Conservation (phyloP, 805 yeast species). For the Blastobotrys americana region DNA sequence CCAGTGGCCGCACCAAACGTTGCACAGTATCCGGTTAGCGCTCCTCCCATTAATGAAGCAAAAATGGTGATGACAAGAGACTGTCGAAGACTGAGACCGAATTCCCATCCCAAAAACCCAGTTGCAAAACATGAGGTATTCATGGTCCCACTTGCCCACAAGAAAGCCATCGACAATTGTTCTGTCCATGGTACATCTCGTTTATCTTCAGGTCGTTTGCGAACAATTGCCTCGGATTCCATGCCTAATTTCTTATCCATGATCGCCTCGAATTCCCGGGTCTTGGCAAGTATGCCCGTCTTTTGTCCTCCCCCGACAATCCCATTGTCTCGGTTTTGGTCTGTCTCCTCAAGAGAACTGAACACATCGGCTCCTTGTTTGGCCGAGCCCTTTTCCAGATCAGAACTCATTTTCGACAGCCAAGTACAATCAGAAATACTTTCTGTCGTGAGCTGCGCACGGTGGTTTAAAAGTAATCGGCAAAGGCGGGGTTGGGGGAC, state of each 20-base stretch:
- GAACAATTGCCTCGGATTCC: constrained; percentile 8
- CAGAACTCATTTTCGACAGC: neutral
- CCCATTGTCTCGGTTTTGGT: no score
- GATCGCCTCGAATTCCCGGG: constrained; percentile 3
- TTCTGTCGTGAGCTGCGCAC: no score
- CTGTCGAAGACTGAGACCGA: constrained; percentile 6
- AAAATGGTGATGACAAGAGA: constrained; percentile 5
- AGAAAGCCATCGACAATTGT: constrained; percentile 7
- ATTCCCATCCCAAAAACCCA: constrained; percentile 7
- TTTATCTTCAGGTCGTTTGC: constrained; percentile 6
- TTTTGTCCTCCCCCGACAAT: no score
- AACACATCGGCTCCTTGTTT: no score
- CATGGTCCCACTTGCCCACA: constrained; percentile 9
- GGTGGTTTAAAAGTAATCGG: no score
- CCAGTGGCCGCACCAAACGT: constrained; percentile 5
- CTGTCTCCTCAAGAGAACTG: no score
- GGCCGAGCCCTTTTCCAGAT: neutral
- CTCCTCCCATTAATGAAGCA: constrained; percentile 4
- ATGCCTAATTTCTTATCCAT: constrained; percentile 4
- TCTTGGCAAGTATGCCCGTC: neutral
- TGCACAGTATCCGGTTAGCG: constrained; percentile 5
- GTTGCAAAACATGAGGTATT: constrained; percentile 7
- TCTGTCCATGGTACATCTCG: constrained; percentile 7
- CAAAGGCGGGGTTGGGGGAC: no score
- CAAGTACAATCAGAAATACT: no score